These are phyloP conservation scores for Blastocystis sp. DNA, from an alignment of 352 stramenopile species.

Conservation along the genomic window DNA sequence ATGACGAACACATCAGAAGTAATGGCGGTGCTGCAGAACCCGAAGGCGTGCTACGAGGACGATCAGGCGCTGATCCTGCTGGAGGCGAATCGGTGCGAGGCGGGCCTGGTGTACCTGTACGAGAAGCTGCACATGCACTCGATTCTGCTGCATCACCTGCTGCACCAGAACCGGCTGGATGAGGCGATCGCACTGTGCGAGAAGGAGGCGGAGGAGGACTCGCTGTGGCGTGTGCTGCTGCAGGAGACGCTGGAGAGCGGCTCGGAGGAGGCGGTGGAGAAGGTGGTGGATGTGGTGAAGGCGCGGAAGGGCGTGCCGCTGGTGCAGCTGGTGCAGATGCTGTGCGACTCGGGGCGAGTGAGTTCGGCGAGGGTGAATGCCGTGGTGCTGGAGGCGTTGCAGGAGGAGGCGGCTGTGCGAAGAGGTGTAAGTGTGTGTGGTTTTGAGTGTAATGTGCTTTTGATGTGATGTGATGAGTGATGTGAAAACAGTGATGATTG, in stretches of 20 bases:
- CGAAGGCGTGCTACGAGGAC: constrained; percentile 83
- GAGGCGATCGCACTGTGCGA: constrained; percentile 83
- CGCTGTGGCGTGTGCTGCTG: constrained; percentile 77
- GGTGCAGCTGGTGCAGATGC: constrained; percentile 31
- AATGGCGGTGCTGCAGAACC: constrained; percentile 83
- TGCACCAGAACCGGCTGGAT: constrained; percentile 83
- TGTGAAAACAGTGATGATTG: neutral
- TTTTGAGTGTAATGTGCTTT: no score
- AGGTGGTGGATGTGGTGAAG: neutral
- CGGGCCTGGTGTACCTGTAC: constrained; percentile 86
- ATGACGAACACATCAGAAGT: constrained; percentile 71
- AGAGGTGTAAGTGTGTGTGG: neutral
- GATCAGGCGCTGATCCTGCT: constrained; percentile 87
- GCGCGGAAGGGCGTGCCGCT: neutral
- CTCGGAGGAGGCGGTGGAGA: constrained; percentile 40
- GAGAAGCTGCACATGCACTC: constrained; percentile 88
- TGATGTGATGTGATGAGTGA: neutral
- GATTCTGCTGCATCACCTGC: constrained; percentile 87
- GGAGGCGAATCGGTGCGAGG: constrained; percentile 84
- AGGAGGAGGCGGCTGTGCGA: neutral
- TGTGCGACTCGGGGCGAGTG: constrained; percentile 13
- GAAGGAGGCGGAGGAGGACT: constrained; percentile 82
- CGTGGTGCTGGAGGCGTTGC: constrained; percentile 9
- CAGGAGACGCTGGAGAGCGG: neutral
- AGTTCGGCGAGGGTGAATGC: neutral